phyloP scores from a whole-genome alignment of 768 basidiomycete genomes.

The Myochromella boudieri region DNA sequence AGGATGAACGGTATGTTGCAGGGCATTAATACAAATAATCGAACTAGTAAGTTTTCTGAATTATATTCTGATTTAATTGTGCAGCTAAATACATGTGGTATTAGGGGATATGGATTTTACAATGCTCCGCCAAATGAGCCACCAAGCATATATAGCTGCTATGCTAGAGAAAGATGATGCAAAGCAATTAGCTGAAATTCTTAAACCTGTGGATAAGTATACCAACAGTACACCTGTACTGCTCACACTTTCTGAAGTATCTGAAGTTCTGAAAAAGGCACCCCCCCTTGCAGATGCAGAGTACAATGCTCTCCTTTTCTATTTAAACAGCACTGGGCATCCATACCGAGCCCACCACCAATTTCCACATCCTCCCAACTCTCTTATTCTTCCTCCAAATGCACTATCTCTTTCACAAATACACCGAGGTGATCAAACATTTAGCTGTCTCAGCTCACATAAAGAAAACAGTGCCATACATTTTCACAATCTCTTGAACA shows the following conservation, averaged over 20 bases:
- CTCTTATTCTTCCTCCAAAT: constrained; percentile 19
- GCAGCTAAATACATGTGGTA: no score
- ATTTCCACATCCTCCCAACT: no score
- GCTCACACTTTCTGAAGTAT: constrained; percentile 2
- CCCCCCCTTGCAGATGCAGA: constrained; percentile 8
- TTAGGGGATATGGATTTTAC: constrained; percentile 11
- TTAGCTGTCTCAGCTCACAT: constrained; percentile 19
- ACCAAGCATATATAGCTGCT: constrained; percentile 6
- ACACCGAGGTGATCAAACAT: constrained; percentile 14
- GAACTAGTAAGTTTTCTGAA: no score
- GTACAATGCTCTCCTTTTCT: constrained; percentile 17
- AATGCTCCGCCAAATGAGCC: constrained; percentile 11
- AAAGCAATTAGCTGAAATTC: constrained; percentile 6
- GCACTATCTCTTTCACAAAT: constrained; percentile 12
- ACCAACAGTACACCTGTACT: constrained; percentile 1
- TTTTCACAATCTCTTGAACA: constrained; percentile 16
- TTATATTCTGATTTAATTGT: no score
- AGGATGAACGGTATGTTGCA: no score
- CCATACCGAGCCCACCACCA: constrained; percentile 7
- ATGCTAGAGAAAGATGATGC: constrained; percentile 5
- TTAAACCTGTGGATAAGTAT: constrained; percentile 4
- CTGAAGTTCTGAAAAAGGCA: constrained; percentile 12
- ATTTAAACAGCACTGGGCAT: constrained; percentile 15
- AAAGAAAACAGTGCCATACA: constrained; percentile 24
- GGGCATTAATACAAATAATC: no score